Percentiles rank a stretch among this genome's conserved stretches.
phyloP scores from a whole-genome alignment of 169 alveolate genomes.

The Plasmodium ovale region DNA sequence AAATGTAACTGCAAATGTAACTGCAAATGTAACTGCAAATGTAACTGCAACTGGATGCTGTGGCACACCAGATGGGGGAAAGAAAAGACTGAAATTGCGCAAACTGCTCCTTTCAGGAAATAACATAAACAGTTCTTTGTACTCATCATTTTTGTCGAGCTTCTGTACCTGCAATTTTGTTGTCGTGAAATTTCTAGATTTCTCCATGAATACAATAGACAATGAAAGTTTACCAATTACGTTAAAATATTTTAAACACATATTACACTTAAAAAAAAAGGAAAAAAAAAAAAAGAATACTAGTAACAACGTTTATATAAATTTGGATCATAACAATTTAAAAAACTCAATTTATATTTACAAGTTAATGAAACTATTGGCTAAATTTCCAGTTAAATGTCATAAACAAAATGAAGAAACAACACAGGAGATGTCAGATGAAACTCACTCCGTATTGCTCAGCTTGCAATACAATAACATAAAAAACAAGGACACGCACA shows the following conservation, averaged over 20 bases:
- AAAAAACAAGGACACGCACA: conserved; percentile 14
- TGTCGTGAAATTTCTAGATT: conserved; percentile 34
- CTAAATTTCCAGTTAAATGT: conserved; percentile 15
- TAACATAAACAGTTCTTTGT: conserved; percentile 57
- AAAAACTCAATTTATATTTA: conserved; percentile 46
- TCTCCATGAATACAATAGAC: conserved; percentile 62
- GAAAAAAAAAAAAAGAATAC: conserved; percentile 7
- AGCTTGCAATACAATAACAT: conserved; percentile 69
- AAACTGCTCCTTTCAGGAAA: conserved; percentile 57
- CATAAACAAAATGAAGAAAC: not conserved
- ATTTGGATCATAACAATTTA: conserved; percentile 60
- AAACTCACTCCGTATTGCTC: conserved; percentile 2
- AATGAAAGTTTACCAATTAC: conserved; percentile 53
- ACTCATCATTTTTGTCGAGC: conserved; percentile 63
- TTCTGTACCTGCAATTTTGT: conserved; percentile 64
- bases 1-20: not conserved
- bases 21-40: not conserved
- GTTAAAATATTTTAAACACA: conserved; percentile 50
- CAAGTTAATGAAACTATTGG: conserved; percentile 26
- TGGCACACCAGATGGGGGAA: too few species aligned
- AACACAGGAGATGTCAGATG: not conserved
- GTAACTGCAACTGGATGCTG: too few species aligned
- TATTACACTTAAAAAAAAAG: conserved; percentile 25
- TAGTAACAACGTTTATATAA: conserved; percentile 24
- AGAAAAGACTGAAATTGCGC: not conserved